phyloP scores from a whole-genome alignment of 345 rosid genomes.

The Excoecaria cochinchinensis region DNA sequence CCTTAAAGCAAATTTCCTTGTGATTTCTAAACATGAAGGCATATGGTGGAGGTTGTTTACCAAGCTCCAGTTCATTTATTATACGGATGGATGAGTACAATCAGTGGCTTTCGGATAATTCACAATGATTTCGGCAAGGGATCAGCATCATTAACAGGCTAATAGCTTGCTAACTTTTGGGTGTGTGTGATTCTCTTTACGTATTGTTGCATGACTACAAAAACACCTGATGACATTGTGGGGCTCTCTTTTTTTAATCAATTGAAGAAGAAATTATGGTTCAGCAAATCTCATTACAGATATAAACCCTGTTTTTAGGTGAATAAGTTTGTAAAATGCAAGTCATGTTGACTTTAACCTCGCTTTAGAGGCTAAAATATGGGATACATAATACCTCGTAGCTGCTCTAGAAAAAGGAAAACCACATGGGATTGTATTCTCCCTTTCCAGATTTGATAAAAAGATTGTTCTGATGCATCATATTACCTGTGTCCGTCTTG shows the following conservation, averaged over 20 bases:
- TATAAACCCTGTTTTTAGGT: not conserved
- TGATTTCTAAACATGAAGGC: slow-evolving; percentile 48
- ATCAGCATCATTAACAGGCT: not conserved
- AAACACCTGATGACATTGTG: not conserved
- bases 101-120: slow-evolving; percentile 48
- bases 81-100: slow-evolving; percentile 90
- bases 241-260: too few species aligned
- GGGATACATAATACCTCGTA: not conserved
- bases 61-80: slow-evolving; percentile 72
- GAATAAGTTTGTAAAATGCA: not conserved
- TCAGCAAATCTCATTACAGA: not conserved
- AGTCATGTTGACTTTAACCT: not conserved
- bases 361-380: not conserved
- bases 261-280: not conserved
- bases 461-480: not conserved
- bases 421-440: not conserved
- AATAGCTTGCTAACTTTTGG: not conserved
- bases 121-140: not conserved
- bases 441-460: not conserved
- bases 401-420: not conserved
- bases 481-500: not conserved
- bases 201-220: not conserved
- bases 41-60: slow-evolving; percentile 83
- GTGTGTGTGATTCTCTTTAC: not conserved
- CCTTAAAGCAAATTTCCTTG: slow-evolving; percentile 4